Evolutionary conservation across 1,139 yeast genomes (phyloP).

Genomic region (Hansenula sp.): DNA sequence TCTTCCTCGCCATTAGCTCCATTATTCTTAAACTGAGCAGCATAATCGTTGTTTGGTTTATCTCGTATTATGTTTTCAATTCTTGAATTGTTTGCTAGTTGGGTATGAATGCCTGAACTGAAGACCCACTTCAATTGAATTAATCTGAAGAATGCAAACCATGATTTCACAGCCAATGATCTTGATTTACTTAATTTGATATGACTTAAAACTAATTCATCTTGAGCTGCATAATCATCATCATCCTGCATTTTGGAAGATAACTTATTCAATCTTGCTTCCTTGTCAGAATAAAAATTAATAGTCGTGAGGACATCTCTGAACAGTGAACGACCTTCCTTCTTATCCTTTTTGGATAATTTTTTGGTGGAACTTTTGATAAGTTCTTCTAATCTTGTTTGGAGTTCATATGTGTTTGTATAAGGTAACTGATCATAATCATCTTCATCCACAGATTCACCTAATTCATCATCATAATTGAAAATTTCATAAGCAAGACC

Average conservation of each 20-base stretch:
- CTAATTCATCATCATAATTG: slow-evolving; percentile 37
- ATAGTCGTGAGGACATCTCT: slow-evolving; percentile 57
- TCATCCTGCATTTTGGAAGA: slow-evolving; percentile 14
- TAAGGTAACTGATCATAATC: slow-evolving; percentile 49
- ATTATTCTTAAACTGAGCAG: slow-evolving; percentile 4
- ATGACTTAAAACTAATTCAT: slow-evolving; percentile 44
- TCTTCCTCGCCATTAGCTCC: neutral
- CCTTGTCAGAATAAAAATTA: slow-evolving; percentile 37
- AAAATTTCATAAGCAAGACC: slow-evolving; percentile 62
- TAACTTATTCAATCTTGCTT: slow-evolving; percentile 33
- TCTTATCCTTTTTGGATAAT: slow-evolving; percentile 59
- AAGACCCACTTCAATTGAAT: slow-evolving; percentile 69
- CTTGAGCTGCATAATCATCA: slow-evolving; percentile 31
- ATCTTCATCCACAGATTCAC: slow-evolving; percentile 33
- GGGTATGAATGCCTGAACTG: slow-evolving; percentile 63
- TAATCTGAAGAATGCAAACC: slow-evolving; percentile 62
- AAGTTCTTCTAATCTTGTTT: slow-evolving; percentile 40
- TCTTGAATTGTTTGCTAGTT: slow-evolving; percentile 48
- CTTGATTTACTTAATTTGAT: slow-evolving; percentile 53
- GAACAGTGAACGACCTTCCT: slow-evolving; percentile 57
- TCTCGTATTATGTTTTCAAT: slow-evolving; percentile 42
- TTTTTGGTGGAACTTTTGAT: slow-evolving; percentile 52
- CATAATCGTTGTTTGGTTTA: slow-evolving; percentile 17
- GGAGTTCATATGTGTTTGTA: slow-evolving; percentile 52
- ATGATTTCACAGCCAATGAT: slow-evolving; percentile 57